Percentiles rank a stretch among this genome's conserved stretches.
Evolutionary conservation across 1,139 yeast species (phyloP).

Genomic region (Hansenula sp.): DNA sequence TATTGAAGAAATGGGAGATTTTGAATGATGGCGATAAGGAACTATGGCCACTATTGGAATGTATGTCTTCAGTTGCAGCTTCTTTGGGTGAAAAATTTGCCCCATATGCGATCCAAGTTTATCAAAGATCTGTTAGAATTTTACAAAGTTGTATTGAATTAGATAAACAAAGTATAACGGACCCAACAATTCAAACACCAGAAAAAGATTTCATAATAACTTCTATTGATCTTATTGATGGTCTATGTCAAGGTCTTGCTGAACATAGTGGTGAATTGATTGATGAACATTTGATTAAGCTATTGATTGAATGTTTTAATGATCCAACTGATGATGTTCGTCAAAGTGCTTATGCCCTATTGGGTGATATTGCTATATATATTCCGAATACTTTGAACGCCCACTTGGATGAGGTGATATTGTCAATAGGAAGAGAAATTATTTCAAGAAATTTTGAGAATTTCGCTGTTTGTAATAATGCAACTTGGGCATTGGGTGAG

Average conservation of each 20-base stretch:
- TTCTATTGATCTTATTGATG: slow-evolving; percentile 85
- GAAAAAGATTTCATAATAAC: slow-evolving; percentile 91
- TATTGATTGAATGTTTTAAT: slow-evolving; percentile 68
- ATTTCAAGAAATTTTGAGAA: slow-evolving; percentile 43
- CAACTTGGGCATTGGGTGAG: slow-evolving; percentile 93
- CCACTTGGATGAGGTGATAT: slow-evolving; percentile 52
- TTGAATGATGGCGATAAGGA: slow-evolving; percentile 76
- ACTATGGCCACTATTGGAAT: slow-evolving; percentile 88
- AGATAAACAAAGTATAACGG: slow-evolving; percentile 60
- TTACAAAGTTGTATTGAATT: slow-evolving; percentile 63
- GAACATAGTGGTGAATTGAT: slow-evolving; percentile 58
- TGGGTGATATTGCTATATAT: slow-evolving; percentile 81
- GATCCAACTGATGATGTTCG: slow-evolving; percentile 83
- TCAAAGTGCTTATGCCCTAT: slow-evolving; percentile 84
- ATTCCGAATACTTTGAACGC: slow-evolving; percentile 48
- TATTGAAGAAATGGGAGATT: slow-evolving; percentile 73
- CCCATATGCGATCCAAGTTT: slow-evolving; percentile 89
- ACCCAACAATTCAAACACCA: slow-evolving; percentile 72
- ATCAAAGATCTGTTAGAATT: slow-evolving; percentile 70
- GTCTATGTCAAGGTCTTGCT: slow-evolving; percentile 86
- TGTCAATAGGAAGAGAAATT: slow-evolving; percentile 67
- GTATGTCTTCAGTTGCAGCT: slow-evolving; percentile 89
- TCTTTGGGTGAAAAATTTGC: slow-evolving; percentile 80
- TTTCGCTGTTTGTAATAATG: slow-evolving; percentile 75
- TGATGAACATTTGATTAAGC: slow-evolving; percentile 47